phyloP scores from a whole-genome alignment of 495 filamentous ascomycete genomes.

The Cenococcum geophilum region DNA sequence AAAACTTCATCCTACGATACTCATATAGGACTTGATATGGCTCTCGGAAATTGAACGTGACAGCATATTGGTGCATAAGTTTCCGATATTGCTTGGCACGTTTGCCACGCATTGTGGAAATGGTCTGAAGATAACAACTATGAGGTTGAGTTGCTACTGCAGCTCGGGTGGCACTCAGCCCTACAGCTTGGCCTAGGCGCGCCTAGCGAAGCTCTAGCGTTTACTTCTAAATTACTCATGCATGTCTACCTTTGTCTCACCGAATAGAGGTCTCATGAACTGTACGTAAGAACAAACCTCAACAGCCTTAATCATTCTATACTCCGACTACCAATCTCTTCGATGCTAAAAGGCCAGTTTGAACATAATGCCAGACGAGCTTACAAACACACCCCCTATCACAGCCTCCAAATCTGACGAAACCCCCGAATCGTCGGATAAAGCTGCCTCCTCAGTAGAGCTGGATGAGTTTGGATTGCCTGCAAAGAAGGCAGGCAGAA shows the following conservation, averaged over 20 bases:
- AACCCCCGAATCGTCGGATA: not conserved
- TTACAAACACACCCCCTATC: conserved; percentile 15
- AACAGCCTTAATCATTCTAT: not conserved
- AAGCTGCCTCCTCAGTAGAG: conserved; percentile 12
- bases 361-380: conserved; percentile 27
- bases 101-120: conserved; percentile 71
- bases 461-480: conserved; percentile 40
- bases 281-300: not conserved
- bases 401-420: conserved; percentile 1
- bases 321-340: not conserved
- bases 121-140: no score
- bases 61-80: conserved; percentile 86
- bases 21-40: conserved; percentile 77
- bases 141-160: no score
- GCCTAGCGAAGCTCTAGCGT: not conserved
- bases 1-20: conserved; percentile 41
- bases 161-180: not conserved
- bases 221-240: not conserved
- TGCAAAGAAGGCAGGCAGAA: conserved; percentile 23
- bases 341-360: conserved; percentile 17
- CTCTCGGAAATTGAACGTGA: conserved; percentile 79
- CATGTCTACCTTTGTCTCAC: not conserved
- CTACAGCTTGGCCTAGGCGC: not conserved
- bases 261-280: not conserved
- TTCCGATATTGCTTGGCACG: conserved; percentile 92